Evolutionary conservation across 805 yeast genomes (phyloP), one percentile per base, ranked within the genome.

Genomic region (Candida boidinii): DNA sequence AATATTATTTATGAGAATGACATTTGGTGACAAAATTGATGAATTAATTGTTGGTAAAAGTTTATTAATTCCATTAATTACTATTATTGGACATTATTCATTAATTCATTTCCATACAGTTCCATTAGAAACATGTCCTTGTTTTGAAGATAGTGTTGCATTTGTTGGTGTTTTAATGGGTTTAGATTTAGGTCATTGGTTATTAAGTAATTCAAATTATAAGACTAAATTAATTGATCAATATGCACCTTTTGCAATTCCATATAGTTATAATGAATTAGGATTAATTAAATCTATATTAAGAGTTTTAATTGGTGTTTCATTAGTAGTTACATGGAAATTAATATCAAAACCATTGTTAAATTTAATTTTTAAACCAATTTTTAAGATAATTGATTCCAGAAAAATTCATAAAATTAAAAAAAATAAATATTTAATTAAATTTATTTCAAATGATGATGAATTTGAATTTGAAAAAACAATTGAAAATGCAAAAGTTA

Each of bases 81-180:
- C 74, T 2, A 45, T 62, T 0, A 44, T 62, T 17, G 63, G 68
- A 2, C 66, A 67, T 44, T 49, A 79, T 28, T 39, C 58, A 1
- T 46, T 81, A 22, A 68, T 88, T 16, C 76, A 80, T 45, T 55
- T 66, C 26, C 95, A 87, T 56, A 82, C 87, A 0, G 74, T 70
- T 37, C 97, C 97, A 2, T 76, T 82, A 15, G 98, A 92, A 46
- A 81, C 79, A 43, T 90, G 98, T 51, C 98, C 98, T 1, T 92
- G 98, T 54, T 90, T 80, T 50, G 96, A 88, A 49, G 98, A 90
- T 53, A 76, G 87, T 14, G 95, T 90, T 20, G 94, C 97, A 5
- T 90, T 90, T 47, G 62, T 88, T 33, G 95, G 95, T 3, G 96
- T 88, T 27, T 63, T 87, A 12, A 60, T 76, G 28, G 98, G 98